Evolutionary conservation across 2,329 filamentous ascomycete species (phyloP).

Genomic region (Fusarium pseudograminearum): DNA sequence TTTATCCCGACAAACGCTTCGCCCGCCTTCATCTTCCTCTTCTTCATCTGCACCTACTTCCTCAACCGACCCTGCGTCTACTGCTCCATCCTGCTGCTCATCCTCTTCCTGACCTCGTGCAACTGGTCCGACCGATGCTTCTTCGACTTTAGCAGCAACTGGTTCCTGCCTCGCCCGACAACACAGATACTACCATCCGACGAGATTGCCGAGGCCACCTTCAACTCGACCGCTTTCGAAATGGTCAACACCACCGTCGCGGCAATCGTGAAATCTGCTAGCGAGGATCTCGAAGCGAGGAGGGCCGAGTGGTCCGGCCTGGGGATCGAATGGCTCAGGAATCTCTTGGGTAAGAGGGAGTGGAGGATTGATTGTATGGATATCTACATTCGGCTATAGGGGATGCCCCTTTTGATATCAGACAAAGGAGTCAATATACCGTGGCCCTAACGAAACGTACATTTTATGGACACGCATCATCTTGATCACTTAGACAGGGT

Average conservation of each 20-base stretch:
- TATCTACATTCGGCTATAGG: slow-evolving; percentile 81
- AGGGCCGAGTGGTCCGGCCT: slow-evolving; percentile 78
- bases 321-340: slow-evolving; percentile 87
- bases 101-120: slow-evolving; percentile 92
- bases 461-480: slow-evolving; percentile 6
- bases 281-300: slow-evolving; percentile 69
- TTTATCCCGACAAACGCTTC: slow-evolving; percentile 90
- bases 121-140: slow-evolving; percentile 92
- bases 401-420: slow-evolving; percentile 1
- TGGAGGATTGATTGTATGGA: slow-evolving; percentile 94
- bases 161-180: slow-evolving; percentile 83
- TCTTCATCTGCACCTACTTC: slow-evolving; percentile 94
- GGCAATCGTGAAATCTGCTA: slow-evolving; percentile 73
- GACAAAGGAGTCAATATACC: background rate
- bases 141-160: slow-evolving; percentile 91
- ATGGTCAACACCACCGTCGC: slow-evolving; percentile 77
- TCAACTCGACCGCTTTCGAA: slow-evolving; percentile 64
- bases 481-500: background rate
- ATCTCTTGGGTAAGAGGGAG: slow-evolving; percentile 82
- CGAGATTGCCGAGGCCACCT: slow-evolving; percentile 49
- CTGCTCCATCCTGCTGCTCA: slow-evolving; percentile 94
- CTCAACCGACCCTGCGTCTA: slow-evolving; percentile 97
- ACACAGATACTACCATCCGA: slow-evolving; percentile 44
- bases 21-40: slow-evolving; percentile 86
- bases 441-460: slow-evolving; percentile 17